Evolutionary conservation across 805 yeast species (phyloP).

Genomic region (Naumovozyma castellii): DNA sequence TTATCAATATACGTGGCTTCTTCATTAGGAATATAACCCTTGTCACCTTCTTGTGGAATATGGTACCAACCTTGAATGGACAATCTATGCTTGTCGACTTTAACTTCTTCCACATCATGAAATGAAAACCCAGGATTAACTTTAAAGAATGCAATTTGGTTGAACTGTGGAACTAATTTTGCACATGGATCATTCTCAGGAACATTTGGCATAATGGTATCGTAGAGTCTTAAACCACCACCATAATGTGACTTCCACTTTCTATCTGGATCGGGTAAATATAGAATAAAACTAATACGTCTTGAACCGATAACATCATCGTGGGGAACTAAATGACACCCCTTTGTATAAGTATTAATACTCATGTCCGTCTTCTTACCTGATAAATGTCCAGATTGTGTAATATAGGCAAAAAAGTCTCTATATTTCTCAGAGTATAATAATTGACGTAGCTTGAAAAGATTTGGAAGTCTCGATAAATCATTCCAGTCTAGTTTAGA

Average conservation of each 20-base stretch:
- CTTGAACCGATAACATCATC: constrained; percentile 97
- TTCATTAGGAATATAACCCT: constrained; percentile 74
- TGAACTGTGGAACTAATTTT: constrained; percentile 82
- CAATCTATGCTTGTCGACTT: constrained; percentile 79
- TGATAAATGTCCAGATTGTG: constrained; percentile 81
- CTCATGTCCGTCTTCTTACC: constrained; percentile 91
- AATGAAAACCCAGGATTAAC: constrained; percentile 95
- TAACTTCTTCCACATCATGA: constrained; percentile 97
- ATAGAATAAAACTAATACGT: constrained; percentile 83
- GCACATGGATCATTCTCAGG: constrained; percentile 69
- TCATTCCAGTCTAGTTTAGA: constrained; percentile 78
- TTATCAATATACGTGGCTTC: constrained; percentile 52
- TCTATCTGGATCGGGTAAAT: constrained; percentile 85
- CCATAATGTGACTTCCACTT: constrained; percentile 89
- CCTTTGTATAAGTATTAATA: constrained; percentile 80
- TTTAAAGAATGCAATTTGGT: constrained; percentile 89
- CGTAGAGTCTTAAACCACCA: constrained; percentile 81
- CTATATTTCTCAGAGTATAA: constrained; percentile 81
- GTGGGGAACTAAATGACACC: constrained; percentile 89
- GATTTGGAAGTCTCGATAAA: constrained; percentile 58
- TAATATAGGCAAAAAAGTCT: constrained; percentile 62
- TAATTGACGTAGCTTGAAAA: constrained; percentile 74
- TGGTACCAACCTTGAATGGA: constrained; percentile 99
- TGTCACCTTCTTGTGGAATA: constrained; percentile 89
- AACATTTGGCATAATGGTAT: constrained; percentile 78